Base-by-base conservation (phyloP, 2,329 filamentous ascomycete genomes). In the Fusarium sp. region DNA sequence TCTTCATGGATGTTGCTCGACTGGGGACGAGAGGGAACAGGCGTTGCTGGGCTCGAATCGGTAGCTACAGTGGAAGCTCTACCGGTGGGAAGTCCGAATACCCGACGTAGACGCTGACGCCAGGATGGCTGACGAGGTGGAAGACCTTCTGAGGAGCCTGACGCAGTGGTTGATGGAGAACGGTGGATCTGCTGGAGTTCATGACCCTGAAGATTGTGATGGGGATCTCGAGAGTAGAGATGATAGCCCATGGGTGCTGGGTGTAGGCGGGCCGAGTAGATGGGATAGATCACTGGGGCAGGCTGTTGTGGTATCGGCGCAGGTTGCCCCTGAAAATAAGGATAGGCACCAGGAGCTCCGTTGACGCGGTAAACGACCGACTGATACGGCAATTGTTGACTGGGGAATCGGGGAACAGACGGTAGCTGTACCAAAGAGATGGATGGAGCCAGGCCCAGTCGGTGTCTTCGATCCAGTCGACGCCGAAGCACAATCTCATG, bases 41-140 rank as follows among this genome's bases (percentile, higher is more conserved):
- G 59, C 25, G 65, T 63, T 21, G 51, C 63, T 13, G 64, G 55
- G 7, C 31, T 17, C 2, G 73, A 73, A 35, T 54, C 29, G 3
- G 66, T 74, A 25, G 63, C 65, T 44, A 78, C 72, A 2, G 76
- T 78, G 0, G 73, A 77, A 7, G 73, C 75, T 51, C 65, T 72
- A 6, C 76, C 76, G 1, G 67, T 15, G 3, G 74, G 74, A 13
- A 75, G 45, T 5, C 61, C 66, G 27, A 77, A 63, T 1, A 63
- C 59, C 10, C 65, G 66, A 44, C 60, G 44, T 1, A 77, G 9
- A 13, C 69, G 56, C 38, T 73, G 72, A 19, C 61, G 55, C 72
- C 72, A 75, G 6, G 54, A 64, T 21, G 62, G 57, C 8, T 71
- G 58, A 9, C 53, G 58, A 25, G 62, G 51, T 36, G 59, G 35